A percentile compares a stretch with the other conserved stretches of the same genome.
Conservation (phyloP, 2,329 filamentous ascomycete species). For the Hypoxylon sp. region DNA sequence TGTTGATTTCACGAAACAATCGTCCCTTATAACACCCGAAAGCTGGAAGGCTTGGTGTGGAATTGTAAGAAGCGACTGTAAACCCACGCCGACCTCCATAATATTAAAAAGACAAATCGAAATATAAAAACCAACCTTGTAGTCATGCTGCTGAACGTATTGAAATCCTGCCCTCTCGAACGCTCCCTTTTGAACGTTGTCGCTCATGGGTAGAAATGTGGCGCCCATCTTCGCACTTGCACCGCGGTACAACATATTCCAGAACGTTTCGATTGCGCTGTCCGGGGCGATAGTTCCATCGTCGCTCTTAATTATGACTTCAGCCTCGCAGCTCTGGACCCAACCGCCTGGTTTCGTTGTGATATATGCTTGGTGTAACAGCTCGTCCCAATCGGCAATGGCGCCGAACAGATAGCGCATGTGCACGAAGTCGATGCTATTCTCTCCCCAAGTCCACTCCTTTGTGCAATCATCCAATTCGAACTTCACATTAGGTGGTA, state of each 20-base stretch:
- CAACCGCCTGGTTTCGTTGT: conserved; percentile 59
- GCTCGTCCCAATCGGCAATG: conserved; percentile 50
- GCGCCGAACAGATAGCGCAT: conserved; percentile 61
- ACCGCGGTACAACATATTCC: conserved; percentile 46
- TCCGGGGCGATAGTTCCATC: conserved; percentile 37
- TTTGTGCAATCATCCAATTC: conserved; percentile 68
- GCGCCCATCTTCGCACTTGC: conserved; percentile 55
- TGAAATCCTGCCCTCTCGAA: conserved; percentile 66
- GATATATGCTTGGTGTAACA: conserved; percentile 57
- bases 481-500: conserved; percentile 69
- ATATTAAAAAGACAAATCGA: not conserved
- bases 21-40: no score
- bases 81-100: no score
- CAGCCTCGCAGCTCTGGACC: conserved; percentile 37
- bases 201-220: conserved; percentile 60
- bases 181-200: conserved; percentile 59
- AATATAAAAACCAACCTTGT: conserved; percentile 52
- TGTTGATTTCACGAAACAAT: no score
- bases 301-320: conserved; percentile 34
- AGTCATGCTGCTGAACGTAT: conserved; percentile 61
- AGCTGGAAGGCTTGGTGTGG: no score
- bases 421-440: conserved; percentile 66
- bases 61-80: no score
- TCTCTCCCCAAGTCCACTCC: conserved; percentile 52
- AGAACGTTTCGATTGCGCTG: conserved; percentile 33